Percentiles rank a stretch among this genome's conserved stretches.
These are phyloP conservation scores for Alternaria rosae DNA, from an alignment of 2,329 filamentous ascomycete species.

Conservation along the genomic window DNA sequence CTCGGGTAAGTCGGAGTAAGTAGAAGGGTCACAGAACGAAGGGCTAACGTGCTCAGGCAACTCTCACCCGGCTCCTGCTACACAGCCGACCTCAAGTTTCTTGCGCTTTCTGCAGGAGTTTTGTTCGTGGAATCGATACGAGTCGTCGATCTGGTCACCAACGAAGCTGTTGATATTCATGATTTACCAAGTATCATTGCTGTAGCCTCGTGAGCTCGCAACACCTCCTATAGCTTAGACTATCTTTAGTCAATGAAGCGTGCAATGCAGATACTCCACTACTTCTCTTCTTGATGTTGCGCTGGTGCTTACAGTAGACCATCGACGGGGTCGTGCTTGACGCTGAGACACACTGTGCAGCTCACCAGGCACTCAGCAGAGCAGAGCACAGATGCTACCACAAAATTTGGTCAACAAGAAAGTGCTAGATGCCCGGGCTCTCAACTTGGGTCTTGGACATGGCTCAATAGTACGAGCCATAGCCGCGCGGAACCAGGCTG, in stretches of 20 bases:
- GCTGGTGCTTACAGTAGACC: neutral
- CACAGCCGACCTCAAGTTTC: conserved; percentile 74
- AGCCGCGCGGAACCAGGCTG: conserved; percentile 8
- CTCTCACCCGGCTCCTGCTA: conserved; percentile 76
- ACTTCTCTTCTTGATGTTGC: neutral
- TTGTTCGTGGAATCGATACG: conserved; percentile 75
- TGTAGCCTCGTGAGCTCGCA: conserved; percentile 21
- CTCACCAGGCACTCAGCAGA: neutral
- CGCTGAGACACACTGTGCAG: neutral
- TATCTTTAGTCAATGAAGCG: neutral
- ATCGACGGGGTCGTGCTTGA: neutral
- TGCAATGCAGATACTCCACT: neutral
- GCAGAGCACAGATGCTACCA: neutral
- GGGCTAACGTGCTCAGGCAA: conserved; percentile 56
- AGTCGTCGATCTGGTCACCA: conserved; percentile 74
- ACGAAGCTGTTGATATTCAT: conserved; percentile 79
- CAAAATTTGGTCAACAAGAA: neutral
- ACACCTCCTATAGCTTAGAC: neutral
- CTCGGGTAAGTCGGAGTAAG: conserved; percentile 63
- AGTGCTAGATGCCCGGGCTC: neutral
- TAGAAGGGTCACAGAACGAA: neutral
- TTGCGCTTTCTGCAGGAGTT: conserved; percentile 71
- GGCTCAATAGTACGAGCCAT: neutral
- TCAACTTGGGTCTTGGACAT: neutral
- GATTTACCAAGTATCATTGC: conserved; percentile 74